Base-by-base conservation (phyloP, 495 filamentous ascomycete species). In the Annulohypoxylon stygium region DNA sequence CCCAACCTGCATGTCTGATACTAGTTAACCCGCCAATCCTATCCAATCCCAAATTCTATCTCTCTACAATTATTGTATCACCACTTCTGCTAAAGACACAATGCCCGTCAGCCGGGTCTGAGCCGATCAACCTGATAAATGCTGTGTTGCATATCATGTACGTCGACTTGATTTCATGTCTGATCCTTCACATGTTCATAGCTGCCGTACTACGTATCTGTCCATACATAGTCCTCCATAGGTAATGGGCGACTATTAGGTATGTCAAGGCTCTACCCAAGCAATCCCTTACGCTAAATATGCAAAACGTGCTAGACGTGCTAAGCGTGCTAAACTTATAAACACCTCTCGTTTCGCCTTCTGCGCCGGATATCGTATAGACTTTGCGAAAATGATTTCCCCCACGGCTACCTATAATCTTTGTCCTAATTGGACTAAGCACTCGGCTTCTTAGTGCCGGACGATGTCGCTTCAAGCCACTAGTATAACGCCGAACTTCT, bases 181-280 rank as follows among this genome's bases (percentile, higher is more conserved):
- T 71, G 72, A 75, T 75, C 72, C 67, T 75, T 67, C 67, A 53
- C 30, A 67, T 53, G 67, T 63, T 48, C 50, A 67, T 0, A 30
- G 30, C 30, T 30, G 3, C 30, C 61, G 51, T 55, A 59, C 25
- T 14, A 51, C 61, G n/a, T 55, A 30, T 2, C 30, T 30, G 30
- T 30, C 30, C 30, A 30, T 30, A 30, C 30, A 30, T 30, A 4
- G 30, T 30, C 1, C 30, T 30, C 30, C 30, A 30, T 30, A 30
- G 30, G 39, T 23, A 50, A 33, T 37, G 16, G 47, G 16, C 20
- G 23, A 11, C 12, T n/a, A 43, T 43, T n/a, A 43, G 12, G 61
- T 57, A 63, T 54, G 23, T 60, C 9, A 14, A 59, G 50, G 57
- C 39, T 47, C 69, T 71, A 47, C 37, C 69, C 67, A 61, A 39